Percentiles rank a stretch among this genome's conserved stretches.
phyloP scores from a whole-genome alignment of 257 asterid genomes.

The Rhazya stricta region DNA sequence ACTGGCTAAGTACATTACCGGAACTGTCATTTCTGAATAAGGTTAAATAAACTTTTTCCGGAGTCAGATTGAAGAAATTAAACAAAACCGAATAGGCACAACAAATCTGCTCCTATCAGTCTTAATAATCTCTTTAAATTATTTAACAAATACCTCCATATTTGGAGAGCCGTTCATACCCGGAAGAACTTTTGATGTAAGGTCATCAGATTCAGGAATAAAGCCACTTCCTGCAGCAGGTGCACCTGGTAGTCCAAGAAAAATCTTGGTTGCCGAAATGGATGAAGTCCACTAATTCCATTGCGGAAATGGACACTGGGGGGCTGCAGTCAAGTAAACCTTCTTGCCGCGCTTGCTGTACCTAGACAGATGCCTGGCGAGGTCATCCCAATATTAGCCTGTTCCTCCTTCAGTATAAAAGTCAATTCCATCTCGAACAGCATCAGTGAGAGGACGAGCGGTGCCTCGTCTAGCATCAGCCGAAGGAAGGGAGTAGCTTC shows the following conservation, averaged over 20 bases:
- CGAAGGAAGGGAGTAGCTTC: constrained; percentile 38
- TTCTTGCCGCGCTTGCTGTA: constrained; percentile 6
- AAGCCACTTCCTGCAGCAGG: constrained; percentile 57
- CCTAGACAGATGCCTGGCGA: constrained; percentile 10
- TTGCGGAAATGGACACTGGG: constrained; percentile 50
- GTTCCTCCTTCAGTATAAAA: too few relatives aligned
- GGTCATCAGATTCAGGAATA: constrained; percentile 36
- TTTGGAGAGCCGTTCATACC: constrained; percentile 40
- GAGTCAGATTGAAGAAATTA: too few relatives aligned
- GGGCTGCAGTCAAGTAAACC: too few relatives aligned
- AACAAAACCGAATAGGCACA: too few relatives aligned
- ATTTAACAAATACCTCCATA: too few relatives aligned
- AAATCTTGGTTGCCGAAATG: constrained; percentile 38
- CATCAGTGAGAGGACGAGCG: constrained; percentile 34
- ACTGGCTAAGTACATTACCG: too few relatives aligned
- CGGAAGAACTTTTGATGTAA: constrained; percentile 40
- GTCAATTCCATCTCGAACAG: constrained; percentile 44
- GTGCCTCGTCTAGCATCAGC: constrained; percentile 37
- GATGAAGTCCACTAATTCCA: constrained; percentile 45
- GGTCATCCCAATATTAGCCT: constrained; percentile 10
- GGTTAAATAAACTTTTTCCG: too few relatives aligned
- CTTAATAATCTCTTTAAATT: too few relatives aligned
- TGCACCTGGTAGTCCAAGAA: constrained; percentile 51
- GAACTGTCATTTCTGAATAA: too few relatives aligned
- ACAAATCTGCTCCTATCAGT: too few relatives aligned